Conservation (phyloP, 2,329 filamentous ascomycete genomes). For the Coniella vitis region DNA sequence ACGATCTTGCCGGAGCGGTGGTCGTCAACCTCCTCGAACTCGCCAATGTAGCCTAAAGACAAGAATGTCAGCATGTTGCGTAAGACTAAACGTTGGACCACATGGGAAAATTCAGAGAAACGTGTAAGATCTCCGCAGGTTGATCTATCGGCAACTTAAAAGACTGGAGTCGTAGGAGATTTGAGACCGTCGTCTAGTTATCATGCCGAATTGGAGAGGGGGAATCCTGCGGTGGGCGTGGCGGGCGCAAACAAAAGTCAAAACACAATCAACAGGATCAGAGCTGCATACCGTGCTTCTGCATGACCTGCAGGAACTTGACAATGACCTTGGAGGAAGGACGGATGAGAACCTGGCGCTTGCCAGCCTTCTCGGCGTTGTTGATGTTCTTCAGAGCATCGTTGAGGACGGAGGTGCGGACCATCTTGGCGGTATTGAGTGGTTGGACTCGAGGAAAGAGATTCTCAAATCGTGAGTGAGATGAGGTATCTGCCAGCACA, state of each 20-base stretch:
- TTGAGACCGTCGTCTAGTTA: conserved; percentile 99
- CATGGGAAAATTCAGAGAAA: conserved; percentile 69
- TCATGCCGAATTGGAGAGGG: conserved; percentile 74
- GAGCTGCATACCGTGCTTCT: conserved; percentile 85
- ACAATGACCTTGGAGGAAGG: conserved; percentile 99
- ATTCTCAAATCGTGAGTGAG: conserved; percentile 70
- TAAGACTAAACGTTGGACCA: conserved; percentile 89
- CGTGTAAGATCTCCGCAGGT: conserved; percentile 91
- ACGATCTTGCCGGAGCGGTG: conserved; percentile 99
- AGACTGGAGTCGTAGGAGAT: conserved; percentile 80
- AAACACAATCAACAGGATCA: not conserved
- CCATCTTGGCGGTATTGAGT: conserved; percentile 71
- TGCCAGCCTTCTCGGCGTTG: conserved; percentile 99
- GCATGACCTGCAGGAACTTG: conserved; percentile 99
- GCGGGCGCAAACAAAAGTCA: conserved; percentile 10
- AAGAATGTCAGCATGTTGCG: conserved; percentile 70
- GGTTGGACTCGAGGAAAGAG: conserved; percentile 41
- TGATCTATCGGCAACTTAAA: conserved; percentile 99
- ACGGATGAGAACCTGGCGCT: conserved; percentile 98
- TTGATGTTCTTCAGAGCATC: conserved; percentile 99
- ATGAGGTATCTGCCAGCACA: conserved; percentile 56
- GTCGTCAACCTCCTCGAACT: conserved; percentile 99
- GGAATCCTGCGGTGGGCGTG: conserved; percentile 10
- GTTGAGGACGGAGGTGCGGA: conserved; percentile 98
- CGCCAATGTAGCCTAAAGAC: conserved; percentile 84